Evolutionary conservation across 2,329 filamentous ascomycete species (phyloP).

Genomic region (Macroventuria anomochaeta): DNA sequence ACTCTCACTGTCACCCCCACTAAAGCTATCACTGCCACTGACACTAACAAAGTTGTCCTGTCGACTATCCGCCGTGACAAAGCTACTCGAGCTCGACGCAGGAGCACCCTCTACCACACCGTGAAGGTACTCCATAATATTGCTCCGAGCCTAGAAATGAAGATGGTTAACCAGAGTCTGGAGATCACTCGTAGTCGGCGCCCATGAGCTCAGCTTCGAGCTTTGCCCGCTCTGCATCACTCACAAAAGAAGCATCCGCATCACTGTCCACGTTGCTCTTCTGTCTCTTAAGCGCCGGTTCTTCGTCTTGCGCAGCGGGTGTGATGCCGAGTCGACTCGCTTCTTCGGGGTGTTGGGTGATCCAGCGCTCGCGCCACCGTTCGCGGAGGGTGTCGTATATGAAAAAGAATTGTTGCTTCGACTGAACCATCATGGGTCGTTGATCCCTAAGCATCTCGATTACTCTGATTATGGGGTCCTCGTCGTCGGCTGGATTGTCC

Average conservation of each 20-base stretch:
- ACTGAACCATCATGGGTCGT: constrained; percentile 94
- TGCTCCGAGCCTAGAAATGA: not conserved
- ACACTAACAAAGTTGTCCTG: not conserved
- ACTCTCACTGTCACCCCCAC: too few species aligned
- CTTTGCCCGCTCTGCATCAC: constrained; percentile 30
- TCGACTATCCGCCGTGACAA: not conserved
- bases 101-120: not conserved
- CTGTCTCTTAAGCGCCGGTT: constrained; percentile 38
- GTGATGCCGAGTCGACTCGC: constrained; percentile 34
- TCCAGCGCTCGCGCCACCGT: constrained; percentile 67
- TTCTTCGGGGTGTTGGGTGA: constrained; percentile 35
- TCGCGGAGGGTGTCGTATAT: constrained; percentile 86
- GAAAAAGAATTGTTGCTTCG: constrained; percentile 82
- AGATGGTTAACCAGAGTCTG: not conserved
- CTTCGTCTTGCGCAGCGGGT: constrained; percentile 16
- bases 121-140: not conserved
- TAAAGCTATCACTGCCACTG: not conserved
- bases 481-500: constrained; percentile 54
- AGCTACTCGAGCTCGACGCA: not conserved
- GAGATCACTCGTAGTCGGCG: constrained; percentile 35
- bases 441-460: constrained; percentile 85
- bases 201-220: constrained; percentile 44
- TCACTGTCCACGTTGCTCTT: constrained; percentile 30
- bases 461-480: constrained; percentile 76
- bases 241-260: constrained; percentile 17